Percentiles rank a stretch among this genome's conserved stretches.
These are phyloP conservation scores for Zygosaccharomyces gambellarensis DNA, from an alignment of 805 yeast species.

Conservation along the genomic window DNA sequence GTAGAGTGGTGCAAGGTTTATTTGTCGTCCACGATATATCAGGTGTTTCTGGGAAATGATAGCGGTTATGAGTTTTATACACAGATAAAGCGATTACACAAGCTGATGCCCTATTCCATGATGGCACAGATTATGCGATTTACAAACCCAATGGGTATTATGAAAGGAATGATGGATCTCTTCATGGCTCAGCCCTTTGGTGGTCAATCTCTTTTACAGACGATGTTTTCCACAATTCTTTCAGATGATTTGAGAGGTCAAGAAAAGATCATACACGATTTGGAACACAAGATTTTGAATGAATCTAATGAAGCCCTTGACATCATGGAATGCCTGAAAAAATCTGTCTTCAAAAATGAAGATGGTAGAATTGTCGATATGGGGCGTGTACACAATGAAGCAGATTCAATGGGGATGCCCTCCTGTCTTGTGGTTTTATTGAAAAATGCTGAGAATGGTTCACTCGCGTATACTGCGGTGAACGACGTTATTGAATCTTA, in stretches of 20 bases:
- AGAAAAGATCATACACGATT: constrained; percentile 46
- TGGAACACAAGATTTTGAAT: constrained; percentile 39
- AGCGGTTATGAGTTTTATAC: constrained; percentile 69
- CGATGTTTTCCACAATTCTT: constrained; percentile 64
- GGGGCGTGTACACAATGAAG: constrained; percentile 31
- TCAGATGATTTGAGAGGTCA: constrained; percentile 70
- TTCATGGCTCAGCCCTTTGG: constrained; percentile 78
- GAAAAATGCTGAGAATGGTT: constrained; percentile 20
- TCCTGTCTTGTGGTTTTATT: constrained; percentile 23
- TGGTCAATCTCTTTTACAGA: constrained; percentile 62
- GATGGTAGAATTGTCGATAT: constrained; percentile 27
- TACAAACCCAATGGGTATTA: constrained; percentile 83
- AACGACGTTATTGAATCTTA: constrained; percentile 31
- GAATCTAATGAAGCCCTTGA: constrained; percentile 22
- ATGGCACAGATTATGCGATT: constrained; percentile 71
- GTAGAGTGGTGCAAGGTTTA: constrained; percentile 81
- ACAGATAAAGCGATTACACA: constrained; percentile 67
- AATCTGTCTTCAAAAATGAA: constrained; percentile 32
- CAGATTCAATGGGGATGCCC: constrained; percentile 30
- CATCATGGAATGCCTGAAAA: constrained; percentile 30
- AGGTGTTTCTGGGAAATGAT: constrained; percentile 74
- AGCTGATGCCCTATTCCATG: constrained; percentile 71
- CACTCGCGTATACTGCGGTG: constrained; percentile 20
- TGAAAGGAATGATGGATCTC: constrained; percentile 73
- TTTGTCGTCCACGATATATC: constrained; percentile 78